Percentiles rank a stretch among this genome's conserved stretches.
Conservation (phyloP, 2,329 filamentous ascomycete genomes). For the Helotiales sp. region DNA sequence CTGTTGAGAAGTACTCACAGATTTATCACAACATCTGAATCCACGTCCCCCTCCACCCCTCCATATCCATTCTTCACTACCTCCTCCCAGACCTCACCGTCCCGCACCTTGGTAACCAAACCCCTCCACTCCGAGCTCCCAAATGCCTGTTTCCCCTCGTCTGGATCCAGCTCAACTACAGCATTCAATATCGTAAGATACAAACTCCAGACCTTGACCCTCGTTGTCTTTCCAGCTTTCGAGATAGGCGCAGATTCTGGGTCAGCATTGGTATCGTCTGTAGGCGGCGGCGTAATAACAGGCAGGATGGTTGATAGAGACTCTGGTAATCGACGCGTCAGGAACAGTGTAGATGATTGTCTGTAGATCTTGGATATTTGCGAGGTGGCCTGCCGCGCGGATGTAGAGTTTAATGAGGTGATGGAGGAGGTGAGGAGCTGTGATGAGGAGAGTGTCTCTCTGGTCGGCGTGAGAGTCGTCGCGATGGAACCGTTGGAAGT, state of each 20-base stretch:
- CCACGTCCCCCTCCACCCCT: slow-evolving; percentile 86
- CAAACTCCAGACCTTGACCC: slow-evolving; percentile 96
- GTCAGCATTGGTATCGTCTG: slow-evolving; percentile 44
- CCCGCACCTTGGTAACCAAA: slow-evolving; percentile 81
- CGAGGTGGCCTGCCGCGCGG: slow-evolving; percentile 64
- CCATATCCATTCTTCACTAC: slow-evolving; percentile 87
- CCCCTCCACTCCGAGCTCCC: slow-evolving; percentile 84
- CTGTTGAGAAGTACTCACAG: slow-evolving; percentile 58
- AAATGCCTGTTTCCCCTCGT: slow-evolving; percentile 89
- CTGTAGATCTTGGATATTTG: slow-evolving; percentile 92
- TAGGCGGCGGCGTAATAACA: slow-evolving; percentile 66
- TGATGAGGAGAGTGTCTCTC: slow-evolving; percentile 57
- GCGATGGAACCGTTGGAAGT: slow-evolving; percentile 36
- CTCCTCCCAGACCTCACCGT: slow-evolving; percentile 93
- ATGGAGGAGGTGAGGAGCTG: slow-evolving; percentile 70
- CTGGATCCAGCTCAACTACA: slow-evolving; percentile 83
- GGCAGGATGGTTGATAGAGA: slow-evolving; percentile 84
- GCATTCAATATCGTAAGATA: slow-evolving; percentile 94
- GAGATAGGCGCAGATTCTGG: slow-evolving; percentile 68
- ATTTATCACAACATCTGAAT: slow-evolving; percentile 92
- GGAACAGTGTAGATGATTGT: slow-evolving; percentile 89
- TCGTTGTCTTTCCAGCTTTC: slow-evolving; percentile 77
- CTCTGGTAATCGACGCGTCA: slow-evolving; percentile 91
- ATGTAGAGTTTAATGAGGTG: slow-evolving; percentile 67
- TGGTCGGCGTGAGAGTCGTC: slow-evolving; percentile 37